Evolutionary conservation across 805 yeast species (phyloP).

Genomic region (Saturnispora serradocipensis): DNA sequence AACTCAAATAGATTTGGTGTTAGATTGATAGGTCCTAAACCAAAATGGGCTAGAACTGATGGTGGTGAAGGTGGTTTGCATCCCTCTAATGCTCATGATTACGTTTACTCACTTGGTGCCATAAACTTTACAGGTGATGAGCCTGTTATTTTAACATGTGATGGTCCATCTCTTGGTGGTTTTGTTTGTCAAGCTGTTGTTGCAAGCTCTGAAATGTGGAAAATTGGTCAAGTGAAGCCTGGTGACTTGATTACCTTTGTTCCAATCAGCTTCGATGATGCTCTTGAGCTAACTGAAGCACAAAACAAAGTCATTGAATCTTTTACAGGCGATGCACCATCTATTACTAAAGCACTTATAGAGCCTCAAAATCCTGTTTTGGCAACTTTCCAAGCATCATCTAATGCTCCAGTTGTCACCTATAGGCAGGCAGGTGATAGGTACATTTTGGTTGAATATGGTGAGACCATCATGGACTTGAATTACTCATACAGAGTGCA

Average conservation of each 20-base stretch:
- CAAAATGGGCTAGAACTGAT: slow-evolving; percentile 90
- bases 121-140: slow-evolving; percentile 98
- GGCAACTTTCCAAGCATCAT: slow-evolving; percentile 37
- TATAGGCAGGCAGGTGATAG: slow-evolving; percentile 98
- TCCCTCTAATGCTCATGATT: slow-evolving; percentile 98
- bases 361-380: slow-evolving; percentile 65
- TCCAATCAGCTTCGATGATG: slow-evolving; percentile 63
- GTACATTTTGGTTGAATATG: slow-evolving; percentile 85
- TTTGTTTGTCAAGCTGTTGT: slow-evolving; percentile 96
- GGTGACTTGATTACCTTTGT: slow-evolving; percentile 79
- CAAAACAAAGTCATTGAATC: slow-evolving; percentile 50
- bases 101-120: slow-evolving; percentile 93
- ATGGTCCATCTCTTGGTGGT: slow-evolving; percentile 97
- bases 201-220: slow-evolving; percentile 95
- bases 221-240: slow-evolving; percentile 94
- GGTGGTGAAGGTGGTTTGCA: slow-evolving; percentile 98
- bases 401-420: slow-evolving; percentile 57
- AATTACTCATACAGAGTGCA: slow-evolving; percentile 80
- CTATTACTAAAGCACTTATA: slow-evolving; percentile 28
- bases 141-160: slow-evolving; percentile 93
- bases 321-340: slow-evolving; percentile 33
- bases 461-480: slow-evolving; percentile 79
- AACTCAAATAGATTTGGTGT: slow-evolving; percentile 97
- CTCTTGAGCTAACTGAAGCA: slow-evolving; percentile 49
- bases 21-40: slow-evolving; percentile 89